Evolutionary conservation across 805 yeast species (phyloP).

Genomic region (Vanderwaltozyma tropicalis): DNA sequence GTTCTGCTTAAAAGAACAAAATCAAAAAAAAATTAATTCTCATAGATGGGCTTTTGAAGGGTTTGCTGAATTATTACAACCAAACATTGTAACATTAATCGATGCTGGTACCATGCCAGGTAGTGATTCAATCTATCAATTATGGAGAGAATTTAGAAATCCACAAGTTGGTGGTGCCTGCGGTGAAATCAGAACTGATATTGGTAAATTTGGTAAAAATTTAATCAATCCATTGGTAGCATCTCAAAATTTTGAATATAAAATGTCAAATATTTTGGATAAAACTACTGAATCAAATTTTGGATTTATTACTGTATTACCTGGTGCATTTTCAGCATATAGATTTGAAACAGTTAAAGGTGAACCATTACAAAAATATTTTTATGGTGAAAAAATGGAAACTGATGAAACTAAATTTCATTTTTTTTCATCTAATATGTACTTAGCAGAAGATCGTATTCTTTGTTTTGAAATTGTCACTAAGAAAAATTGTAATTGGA

Average conservation of each 20-base stretch:
- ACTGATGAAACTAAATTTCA: conserved; percentile 59
- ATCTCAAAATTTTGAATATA: conserved; percentile 94
- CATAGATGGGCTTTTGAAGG: conserved; percentile 97
- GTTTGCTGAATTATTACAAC: conserved; percentile 71
- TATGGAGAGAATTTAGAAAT: conserved; percentile 78
- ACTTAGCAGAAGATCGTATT: conserved; percentile 92
- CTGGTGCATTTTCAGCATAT: conserved; percentile 96
- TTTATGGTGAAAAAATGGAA: conserved; percentile 78
- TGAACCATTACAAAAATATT: conserved; percentile 76
- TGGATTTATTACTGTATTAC: conserved; percentile 89
- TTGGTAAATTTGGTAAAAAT: conserved; percentile 49
- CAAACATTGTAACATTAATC: conserved; percentile 69
- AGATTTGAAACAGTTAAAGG: conserved; percentile 77
- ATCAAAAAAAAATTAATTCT: conserved; percentile 83
- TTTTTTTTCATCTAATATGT: conserved; percentile 90
- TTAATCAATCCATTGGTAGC: conserved; percentile 84
- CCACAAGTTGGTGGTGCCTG: conserved; percentile 93
- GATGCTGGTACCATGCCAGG: conserved; percentile 95
- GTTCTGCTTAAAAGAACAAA: conserved; percentile 83
- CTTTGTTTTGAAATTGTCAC: conserved; percentile 94
- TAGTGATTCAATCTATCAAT: conserved; percentile 68
- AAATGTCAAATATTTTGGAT: conserved; percentile 87
- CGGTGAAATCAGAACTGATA: conserved; percentile 86
- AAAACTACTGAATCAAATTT: conserved; percentile 92
- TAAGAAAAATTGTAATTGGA: conserved; percentile 61